Conservation (phyloP, 2,329 filamentous ascomycete species). For the Aspergillus novofumigatus region DNA sequence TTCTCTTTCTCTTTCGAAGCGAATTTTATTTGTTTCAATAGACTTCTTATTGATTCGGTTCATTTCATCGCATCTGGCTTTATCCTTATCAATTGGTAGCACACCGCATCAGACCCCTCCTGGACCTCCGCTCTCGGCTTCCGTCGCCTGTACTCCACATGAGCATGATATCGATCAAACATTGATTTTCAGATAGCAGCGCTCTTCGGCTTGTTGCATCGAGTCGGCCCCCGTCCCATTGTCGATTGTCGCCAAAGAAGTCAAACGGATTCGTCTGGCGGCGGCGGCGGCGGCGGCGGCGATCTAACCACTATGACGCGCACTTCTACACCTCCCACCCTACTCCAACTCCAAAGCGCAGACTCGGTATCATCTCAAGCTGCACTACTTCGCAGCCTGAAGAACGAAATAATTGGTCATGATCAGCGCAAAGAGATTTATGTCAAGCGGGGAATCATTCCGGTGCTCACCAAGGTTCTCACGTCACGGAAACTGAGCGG, state of each 20-base stretch:
- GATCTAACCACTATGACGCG: conserved; percentile 50
- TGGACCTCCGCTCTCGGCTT: background rate
- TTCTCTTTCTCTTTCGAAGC: background rate
- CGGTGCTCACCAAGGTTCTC: conserved; percentile 48
- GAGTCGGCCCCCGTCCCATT: background rate
- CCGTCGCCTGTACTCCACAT: background rate
- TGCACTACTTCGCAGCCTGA: conserved; percentile 65
- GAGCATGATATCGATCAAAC: background rate
- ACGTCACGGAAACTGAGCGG: conserved; percentile 42
- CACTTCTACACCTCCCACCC: conserved; percentile 50
- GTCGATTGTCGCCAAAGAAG: background rate
- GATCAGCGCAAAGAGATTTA: conserved; percentile 78
- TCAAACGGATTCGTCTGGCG: conserved; percentile 10
- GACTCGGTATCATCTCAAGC: conserved; percentile 40
- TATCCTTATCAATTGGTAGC: background rate
- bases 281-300: conserved; percentile 30
- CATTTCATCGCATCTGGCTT: background rate
- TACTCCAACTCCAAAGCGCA: conserved; percentile 56
- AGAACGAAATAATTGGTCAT: conserved; percentile 88
- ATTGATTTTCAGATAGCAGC: background rate
- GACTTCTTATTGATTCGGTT: background rate
- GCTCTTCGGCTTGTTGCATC: background rate
- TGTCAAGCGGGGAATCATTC: conserved; percentile 63
- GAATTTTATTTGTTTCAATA: background rate
- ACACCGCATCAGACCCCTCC: background rate